Evolutionary conservation across 768 basidiomycete genomes (phyloP), one percentile per base, ranked within the genome.

Genomic region (Suillus ampliporus): DNA sequence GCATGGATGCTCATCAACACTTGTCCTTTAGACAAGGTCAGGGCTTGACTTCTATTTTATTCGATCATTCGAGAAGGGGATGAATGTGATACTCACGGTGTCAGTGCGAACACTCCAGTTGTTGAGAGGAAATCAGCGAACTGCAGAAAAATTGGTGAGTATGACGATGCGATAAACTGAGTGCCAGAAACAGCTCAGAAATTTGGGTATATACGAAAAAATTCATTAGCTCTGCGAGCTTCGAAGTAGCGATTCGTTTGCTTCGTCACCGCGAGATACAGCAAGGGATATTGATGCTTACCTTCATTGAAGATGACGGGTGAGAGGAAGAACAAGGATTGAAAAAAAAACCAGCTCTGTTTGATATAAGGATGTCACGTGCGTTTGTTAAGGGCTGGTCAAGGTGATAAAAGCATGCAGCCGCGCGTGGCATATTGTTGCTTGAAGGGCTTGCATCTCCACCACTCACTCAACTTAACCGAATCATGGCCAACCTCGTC

Each of bases 41-140:
- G 91, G 80, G 91, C 91, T 94, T 93, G 91, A 93, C 91, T 92
- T 90, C 91, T 93, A 85, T 86, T 81, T 82, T 86, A 73, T 83
- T 86, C 82, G 69, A 91, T 89, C 91, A 86, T 70, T 77, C 68
- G 63, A 68, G 61, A 61, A 61, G 28, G 14, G 8, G 57, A 54
- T 7, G 65, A 65, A 68, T 48, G 54, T 5, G 21, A 60, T 40
- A 76, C 83, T 83, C 75, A 84, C 83, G 50, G 48, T 4, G 19
- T 19, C 14, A 28, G 4, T 21, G 19, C 44, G n/a, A 43, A 35
- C 40, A 14, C 9, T 3, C 19, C 8, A 5, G 2, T 19, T 5
- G 10, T 19, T 13, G 13, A 52, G 11, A 21, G 6, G 19, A 9
- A 43, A 21, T 28, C 8, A 23, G 53, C 15, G 11, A 26, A 58